These are phyloP conservation scores for Metschnikowia amazonensis DNA, from an alignment of 805 yeast species.

Conservation along the genomic window DNA sequence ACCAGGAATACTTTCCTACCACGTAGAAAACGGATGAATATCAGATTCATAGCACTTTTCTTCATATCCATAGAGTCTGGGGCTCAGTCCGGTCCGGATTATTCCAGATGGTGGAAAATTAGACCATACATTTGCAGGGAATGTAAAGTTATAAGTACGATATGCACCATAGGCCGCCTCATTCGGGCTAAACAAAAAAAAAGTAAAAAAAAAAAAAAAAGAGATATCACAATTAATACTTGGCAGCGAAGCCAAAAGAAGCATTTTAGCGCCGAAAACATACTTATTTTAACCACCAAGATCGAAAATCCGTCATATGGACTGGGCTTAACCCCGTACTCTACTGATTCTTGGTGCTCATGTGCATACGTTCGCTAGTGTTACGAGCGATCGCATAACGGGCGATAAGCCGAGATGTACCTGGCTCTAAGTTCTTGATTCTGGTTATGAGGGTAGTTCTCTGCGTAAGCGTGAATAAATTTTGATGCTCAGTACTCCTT, in stretches of 20 bases:
- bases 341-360: background rate
- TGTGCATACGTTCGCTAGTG: background rate
- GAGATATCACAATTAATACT: background rate
- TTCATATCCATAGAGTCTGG: background rate
- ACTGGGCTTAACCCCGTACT: background rate
- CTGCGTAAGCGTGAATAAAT: background rate
- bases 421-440: background rate
- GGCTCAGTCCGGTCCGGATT: background rate
- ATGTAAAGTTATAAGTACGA: constrained; percentile 1
- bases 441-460: too few species aligned
- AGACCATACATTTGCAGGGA: background rate
- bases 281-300: background rate
- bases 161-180: constrained; percentile 1
- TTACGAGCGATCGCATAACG: background rate
- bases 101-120: background rate
- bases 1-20: constrained; percentile 13
- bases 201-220: background rate
- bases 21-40: constrained; percentile 8
- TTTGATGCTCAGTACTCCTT: background rate
- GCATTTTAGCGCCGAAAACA: background rate
- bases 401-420: background rate
- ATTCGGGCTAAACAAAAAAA: background rate
- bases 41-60: constrained; percentile 1
- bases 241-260: background rate
- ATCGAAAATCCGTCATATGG: background rate